These are phyloP conservation scores for Thielaviopsis musarum DNA, from an alignment of 2,329 filamentous ascomycete genomes.

Conservation along the genomic window DNA sequence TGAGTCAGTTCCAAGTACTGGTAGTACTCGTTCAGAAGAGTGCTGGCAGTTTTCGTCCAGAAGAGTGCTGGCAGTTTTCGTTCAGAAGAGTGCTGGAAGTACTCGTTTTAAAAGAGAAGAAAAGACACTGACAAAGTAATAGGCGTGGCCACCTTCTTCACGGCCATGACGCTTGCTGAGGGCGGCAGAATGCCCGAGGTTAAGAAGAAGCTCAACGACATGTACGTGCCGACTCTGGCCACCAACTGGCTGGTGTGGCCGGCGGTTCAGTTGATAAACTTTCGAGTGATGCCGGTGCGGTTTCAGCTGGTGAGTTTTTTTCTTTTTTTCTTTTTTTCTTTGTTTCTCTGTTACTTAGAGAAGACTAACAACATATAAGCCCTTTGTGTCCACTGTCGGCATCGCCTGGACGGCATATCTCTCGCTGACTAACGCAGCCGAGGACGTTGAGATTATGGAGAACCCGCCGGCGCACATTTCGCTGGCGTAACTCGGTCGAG, in stretches of 20 bases:
- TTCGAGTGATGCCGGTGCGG: constrained; percentile 83
- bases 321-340: constrained; percentile 1
- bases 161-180: constrained; percentile 89
- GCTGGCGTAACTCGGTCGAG: too few species aligned
- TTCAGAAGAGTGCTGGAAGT: too few species aligned
- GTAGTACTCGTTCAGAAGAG: too few species aligned
- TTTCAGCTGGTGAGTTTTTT: constrained; percentile 71
- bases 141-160: constrained; percentile 73
- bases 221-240: constrained; percentile 86
- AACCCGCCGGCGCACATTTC: not conserved
- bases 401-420: constrained; percentile 97
- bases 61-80: too few species aligned
- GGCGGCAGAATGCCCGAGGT: constrained; percentile 73
- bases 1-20: too few species aligned
- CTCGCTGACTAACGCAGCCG: constrained; percentile 74
- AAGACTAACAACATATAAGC: constrained; percentile 35
- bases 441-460: constrained; percentile 33
- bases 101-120: not conserved
- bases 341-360: not conserved
- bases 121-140: not conserved
- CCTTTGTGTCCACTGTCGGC: constrained; percentile 87
- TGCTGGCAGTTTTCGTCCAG: too few species aligned
- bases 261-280: constrained; percentile 90
- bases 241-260: constrained; percentile 95
- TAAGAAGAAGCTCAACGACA: constrained; percentile 71